A percentile compares a stretch with the other conserved stretches of the same genome.
Conservation (phyloP, 345 rosid species). For the Salix dunnii region DNA sequence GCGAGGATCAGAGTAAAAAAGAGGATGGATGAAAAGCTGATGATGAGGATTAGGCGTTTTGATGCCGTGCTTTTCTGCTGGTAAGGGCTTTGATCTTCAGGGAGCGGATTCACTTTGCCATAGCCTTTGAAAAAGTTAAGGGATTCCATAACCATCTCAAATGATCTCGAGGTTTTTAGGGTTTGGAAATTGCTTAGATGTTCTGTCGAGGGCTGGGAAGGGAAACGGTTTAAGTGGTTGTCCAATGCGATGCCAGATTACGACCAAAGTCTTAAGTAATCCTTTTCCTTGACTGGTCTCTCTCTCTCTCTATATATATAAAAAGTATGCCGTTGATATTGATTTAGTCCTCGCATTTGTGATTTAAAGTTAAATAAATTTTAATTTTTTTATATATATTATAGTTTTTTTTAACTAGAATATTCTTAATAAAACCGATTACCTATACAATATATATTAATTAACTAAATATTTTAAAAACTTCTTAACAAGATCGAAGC, state of each 20-base stretch:
- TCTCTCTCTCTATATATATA: background rate
- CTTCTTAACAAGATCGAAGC: too few species aligned
- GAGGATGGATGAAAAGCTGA: slow-evolving; percentile 41
- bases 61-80: slow-evolving; percentile 13
- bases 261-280: background rate
- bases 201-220: background rate
- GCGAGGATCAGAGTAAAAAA: slow-evolving; percentile 38
- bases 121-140: slow-evolving; percentile 60
- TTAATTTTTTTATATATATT: too few species aligned
- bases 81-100: slow-evolving; percentile 34
- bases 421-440: too few species aligned
- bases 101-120: slow-evolving; percentile 44
- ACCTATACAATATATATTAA: too few species aligned
- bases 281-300: background rate
- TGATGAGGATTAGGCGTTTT: slow-evolving; percentile 29
- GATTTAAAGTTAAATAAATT: too few species aligned
- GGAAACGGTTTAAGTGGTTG: background rate
- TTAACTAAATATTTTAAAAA: too few species aligned
- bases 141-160: slow-evolving; percentile 48
- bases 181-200: background rate
- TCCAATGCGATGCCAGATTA: background rate
- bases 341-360: too few species aligned
- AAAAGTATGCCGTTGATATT: too few species aligned
- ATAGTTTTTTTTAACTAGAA: too few species aligned
- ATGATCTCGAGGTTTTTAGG: background rate